Evolutionary conservation across 1,284 basidiomycete genomes (phyloP).

Genomic region (Athelia sp.): DNA sequence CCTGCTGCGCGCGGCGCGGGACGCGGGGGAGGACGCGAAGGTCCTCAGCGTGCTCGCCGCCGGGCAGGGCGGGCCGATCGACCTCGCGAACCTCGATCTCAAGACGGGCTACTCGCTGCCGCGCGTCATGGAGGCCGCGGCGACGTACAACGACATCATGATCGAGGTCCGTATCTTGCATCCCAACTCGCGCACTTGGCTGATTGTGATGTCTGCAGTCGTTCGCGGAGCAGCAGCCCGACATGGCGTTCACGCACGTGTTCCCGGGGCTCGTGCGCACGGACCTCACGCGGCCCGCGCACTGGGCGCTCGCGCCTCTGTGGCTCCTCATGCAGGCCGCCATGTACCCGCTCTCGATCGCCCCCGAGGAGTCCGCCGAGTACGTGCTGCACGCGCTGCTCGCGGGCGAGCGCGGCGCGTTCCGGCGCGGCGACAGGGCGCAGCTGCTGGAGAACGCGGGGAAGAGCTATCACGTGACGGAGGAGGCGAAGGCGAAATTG

Average conservation of each 20-base stretch:
- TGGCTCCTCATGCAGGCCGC: not conserved
- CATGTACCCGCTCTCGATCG: constrained; percentile 1
- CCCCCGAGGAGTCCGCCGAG: not conserved
- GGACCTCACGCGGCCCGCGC: constrained; percentile 4
- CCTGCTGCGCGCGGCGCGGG: constrained; percentile 20
- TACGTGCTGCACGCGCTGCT: constrained; percentile 2
- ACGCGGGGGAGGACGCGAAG: constrained; percentile 17
- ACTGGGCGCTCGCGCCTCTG: not conserved
- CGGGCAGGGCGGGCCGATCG: constrained; percentile 8
- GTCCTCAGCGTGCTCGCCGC: constrained; percentile 13
- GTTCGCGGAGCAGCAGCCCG: constrained; percentile 24
- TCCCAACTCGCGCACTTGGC: not conserved
- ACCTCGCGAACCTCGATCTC: constrained; percentile 15
- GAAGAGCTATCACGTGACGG: constrained; percentile 1
- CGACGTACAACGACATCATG: constrained; percentile 23
- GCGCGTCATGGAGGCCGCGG: not conserved
- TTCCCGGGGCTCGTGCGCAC: constrained; percentile 29
- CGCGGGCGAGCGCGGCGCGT: not conserved
- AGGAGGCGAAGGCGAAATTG: constrained; percentile 4
- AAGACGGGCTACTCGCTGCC: constrained; percentile 12
- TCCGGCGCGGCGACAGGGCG: not conserved
- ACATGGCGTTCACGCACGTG: constrained; percentile 27
- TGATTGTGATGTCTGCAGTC: constrained; percentile 11
- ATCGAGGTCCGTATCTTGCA: constrained; percentile 14
- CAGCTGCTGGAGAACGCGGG: constrained; percentile 3